These are phyloP conservation scores for Conringia planisiliqua DNA, from an alignment of 345 rosid genomes.

Conservation along the genomic window DNA sequence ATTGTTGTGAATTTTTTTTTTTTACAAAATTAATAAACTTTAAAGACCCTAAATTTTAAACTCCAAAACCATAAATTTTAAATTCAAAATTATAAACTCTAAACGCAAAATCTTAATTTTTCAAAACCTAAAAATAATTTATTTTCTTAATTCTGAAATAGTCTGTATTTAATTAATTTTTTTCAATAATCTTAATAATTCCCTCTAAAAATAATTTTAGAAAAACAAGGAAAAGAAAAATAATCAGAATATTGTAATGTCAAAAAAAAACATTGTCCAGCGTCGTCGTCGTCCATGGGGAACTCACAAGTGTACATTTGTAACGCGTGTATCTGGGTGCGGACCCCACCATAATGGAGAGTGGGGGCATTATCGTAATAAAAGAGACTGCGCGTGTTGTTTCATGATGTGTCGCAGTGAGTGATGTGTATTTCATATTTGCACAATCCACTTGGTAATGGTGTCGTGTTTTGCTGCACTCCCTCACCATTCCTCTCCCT, in stretches of 20 bases:
- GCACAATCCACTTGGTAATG: constrained; percentile 29
- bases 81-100: not conserved
- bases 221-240: not conserved
- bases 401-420: constrained; percentile 24
- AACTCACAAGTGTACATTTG: constrained; percentile 28
- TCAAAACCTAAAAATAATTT: too few relatives aligned
- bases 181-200: too few relatives aligned
- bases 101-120: too few relatives aligned
- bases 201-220: too few relatives aligned
- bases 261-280: not conserved
- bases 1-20: too few relatives aligned
- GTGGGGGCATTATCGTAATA: constrained; percentile 4
- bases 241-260: not conserved
- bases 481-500: not conserved
- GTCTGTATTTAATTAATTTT: too few relatives aligned
- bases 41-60: not conserved
- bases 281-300: not conserved
- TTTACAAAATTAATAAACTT: not conserved
- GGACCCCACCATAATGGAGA: constrained; percentile 16
- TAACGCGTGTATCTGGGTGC: not conserved
- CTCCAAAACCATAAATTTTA: not conserved
- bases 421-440: constrained; percentile 24
- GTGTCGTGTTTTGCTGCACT: constrained; percentile 22
- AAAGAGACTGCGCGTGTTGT: constrained; percentile 30
- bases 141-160: too few relatives aligned